Percentiles rank a stretch among this genome's conserved stretches.
Conservation (phyloP, 208 protist species). For the Crithidia expoeki region DNA sequence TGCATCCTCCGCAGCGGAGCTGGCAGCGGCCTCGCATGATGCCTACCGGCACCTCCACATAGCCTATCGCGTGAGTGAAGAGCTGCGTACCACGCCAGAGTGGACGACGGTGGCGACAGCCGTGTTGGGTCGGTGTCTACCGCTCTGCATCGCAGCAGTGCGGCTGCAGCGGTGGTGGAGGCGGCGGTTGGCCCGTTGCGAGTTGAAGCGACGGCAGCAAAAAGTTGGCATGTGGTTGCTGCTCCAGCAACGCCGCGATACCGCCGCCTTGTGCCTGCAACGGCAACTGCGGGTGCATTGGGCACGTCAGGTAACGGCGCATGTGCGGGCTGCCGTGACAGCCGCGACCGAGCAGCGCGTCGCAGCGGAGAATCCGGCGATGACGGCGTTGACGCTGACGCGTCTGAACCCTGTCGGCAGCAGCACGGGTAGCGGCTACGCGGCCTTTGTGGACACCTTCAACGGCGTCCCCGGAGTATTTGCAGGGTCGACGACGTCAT, state of each 20-base stretch:
- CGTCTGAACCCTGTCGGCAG: not conserved
- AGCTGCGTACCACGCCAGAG: constrained; percentile 6
- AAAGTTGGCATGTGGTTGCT: not conserved
- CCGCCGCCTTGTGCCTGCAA: constrained; percentile 44
- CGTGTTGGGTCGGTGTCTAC: constrained; percentile 33
- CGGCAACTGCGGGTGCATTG: constrained; percentile 30
- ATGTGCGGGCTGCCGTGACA: constrained; percentile 8
- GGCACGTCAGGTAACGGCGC: constrained; percentile 16
- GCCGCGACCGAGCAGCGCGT: constrained; percentile 30
- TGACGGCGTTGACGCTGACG: not conserved
- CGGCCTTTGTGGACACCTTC: not conserved
- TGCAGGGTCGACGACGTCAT: constrained; percentile 4
- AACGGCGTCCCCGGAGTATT: not conserved
- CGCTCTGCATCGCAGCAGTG: constrained; percentile 37
- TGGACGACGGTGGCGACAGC: constrained; percentile 17
- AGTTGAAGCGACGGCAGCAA: constrained; percentile 3
- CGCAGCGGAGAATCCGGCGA: constrained; percentile 3
- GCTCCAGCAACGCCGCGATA: constrained; percentile 21
- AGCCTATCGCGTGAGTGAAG: constrained; percentile 15
- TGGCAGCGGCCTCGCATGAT: not conserved
- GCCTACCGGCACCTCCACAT: constrained; percentile 12
- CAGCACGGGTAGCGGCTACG: not conserved
- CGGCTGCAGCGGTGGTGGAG: constrained; percentile 57
- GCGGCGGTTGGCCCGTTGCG: constrained; percentile 13
- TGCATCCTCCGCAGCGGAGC: not conserved